These are phyloP conservation scores for Aspergillus pseudonomiae DNA, from an alignment of 2,329 filamentous ascomycete genomes.

Conservation along the genomic window DNA sequence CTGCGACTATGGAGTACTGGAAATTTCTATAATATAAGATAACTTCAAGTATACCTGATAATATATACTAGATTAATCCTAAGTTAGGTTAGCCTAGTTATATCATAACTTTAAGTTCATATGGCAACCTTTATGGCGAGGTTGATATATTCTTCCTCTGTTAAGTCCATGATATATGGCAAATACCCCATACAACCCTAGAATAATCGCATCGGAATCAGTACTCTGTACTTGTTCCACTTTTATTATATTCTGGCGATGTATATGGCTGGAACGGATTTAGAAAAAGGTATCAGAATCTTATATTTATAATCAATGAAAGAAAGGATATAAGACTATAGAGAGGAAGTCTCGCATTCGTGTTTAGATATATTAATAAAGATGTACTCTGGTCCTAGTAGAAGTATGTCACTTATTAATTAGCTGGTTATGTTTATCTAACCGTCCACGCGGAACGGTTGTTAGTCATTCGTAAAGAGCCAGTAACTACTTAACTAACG, in stretches of 20 bases:
- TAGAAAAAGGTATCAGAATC: no score
- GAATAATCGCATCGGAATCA: neutral
- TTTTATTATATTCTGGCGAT: neutral
- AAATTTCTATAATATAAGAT: neutral
- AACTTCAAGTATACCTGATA: neutral
- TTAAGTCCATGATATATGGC: neutral
- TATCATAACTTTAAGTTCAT: neutral
- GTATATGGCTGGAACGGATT: no score
- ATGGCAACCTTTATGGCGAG: neutral
- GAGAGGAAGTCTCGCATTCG: no score
- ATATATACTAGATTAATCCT: neutral
- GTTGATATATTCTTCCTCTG: neutral
- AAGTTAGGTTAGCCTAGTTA: neutral
- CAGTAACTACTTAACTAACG: no score
- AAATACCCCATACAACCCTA: neutral
- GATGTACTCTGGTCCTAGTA: no score
- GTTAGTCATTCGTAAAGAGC: no score
- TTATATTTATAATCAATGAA: no score
- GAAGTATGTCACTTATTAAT: no score
- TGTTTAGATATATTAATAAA: no score
- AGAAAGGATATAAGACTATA: no score
- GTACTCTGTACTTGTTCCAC: neutral
- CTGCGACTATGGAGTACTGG: neutral
- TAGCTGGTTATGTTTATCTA: no score
- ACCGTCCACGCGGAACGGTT: no score